Base-by-base conservation (phyloP, 2,329 filamentous ascomycete genomes). In the Neopestalotiopsis clavispora region DNA sequence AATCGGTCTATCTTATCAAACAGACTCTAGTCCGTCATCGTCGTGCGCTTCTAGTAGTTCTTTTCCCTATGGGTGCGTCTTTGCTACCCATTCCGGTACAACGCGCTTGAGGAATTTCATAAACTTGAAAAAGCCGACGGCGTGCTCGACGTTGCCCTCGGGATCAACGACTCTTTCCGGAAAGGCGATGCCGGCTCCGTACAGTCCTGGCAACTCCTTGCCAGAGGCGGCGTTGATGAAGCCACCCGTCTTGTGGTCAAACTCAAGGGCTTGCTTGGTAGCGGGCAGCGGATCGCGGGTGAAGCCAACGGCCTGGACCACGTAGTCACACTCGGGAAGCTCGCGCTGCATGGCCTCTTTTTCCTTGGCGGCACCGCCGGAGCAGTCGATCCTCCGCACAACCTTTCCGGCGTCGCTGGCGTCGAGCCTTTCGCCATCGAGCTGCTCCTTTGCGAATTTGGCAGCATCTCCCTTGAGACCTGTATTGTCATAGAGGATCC, bases 71-170 rank as follows among this genome's bases (percentile, higher is more conserved):
- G 59, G 4, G 30, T 42, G 14, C n/a, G 61, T 30, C 61, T 64
- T 64, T 4, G 62, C n/a, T 4, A 76, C 59, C 88, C 88, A 90
- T 20, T 80, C 77, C 17, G 86, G 86, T 23, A 83, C 80, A 4
- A 89, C 87, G 69, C 81, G 83, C 78, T 87, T 86, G 67, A 89
- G 77, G 72, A 86, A 90, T 61, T 84, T 88, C 88, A 91, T 90
- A 71, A 91, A 91, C 78, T 91, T 91, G 75, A 83, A 89, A 74
- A 91, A 85, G 0, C 89, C 89, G 65, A 91, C 89, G 0, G 87
- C 87, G 73, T 85, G 82, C 78, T 91, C 89, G 7, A 88, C 85
- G 75, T 90, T 90, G 0, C 89, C 88, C 56, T 84, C 79, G 1
- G 88, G 89, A 79, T 91, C 89, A 9, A 84, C 83, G 5, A 90